Percentiles rank a stretch among this genome's conserved stretches.
These are phyloP conservation scores for Wickerhamomyces sydowiorum DNA, from an alignment of 805 yeast genomes.

Conservation along the genomic window DNA sequence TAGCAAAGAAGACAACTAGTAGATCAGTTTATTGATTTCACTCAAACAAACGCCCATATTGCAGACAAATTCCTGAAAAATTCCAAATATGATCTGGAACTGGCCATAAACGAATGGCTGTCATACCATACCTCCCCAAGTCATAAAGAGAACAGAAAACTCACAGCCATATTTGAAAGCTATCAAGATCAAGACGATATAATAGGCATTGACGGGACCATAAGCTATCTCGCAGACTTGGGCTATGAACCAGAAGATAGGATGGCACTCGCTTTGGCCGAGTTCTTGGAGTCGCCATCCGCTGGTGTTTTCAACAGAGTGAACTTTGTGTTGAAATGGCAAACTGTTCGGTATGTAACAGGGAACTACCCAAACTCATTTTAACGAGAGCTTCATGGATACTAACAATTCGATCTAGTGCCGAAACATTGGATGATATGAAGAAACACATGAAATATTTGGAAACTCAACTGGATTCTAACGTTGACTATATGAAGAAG, in stretches of 20 bases:
- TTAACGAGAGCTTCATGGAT: not conserved
- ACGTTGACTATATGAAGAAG: constrained; percentile 39
- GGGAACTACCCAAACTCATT: too few species aligned
- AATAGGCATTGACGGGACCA: constrained; percentile 78
- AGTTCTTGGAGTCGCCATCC: constrained; percentile 57
- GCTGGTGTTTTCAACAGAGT: constrained; percentile 54
- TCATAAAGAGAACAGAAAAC: constrained; percentile 10
- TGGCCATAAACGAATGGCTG: constrained; percentile 23
- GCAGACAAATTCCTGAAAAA: constrained; percentile 18
- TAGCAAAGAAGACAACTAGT: constrained; percentile 18
- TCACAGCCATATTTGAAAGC: constrained; percentile 13
- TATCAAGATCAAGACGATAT: constrained; percentile 21
- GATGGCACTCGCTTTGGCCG: constrained; percentile 63
- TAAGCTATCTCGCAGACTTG: constrained; percentile 60
- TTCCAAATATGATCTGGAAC: constrained; percentile 20
- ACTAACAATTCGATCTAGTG: constrained; percentile 5
- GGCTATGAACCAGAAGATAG: constrained; percentile 71
- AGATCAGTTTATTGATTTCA: constrained; percentile 24
- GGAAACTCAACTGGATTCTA: constrained; percentile 26
- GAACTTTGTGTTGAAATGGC: constrained; percentile 58
- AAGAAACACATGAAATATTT: constrained; percentile 28
- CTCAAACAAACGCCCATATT: constrained; percentile 16
- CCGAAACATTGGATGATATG: constrained; percentile 42
- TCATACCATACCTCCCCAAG: constrained; percentile 14
- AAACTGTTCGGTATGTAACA: constrained; percentile 11